phyloP scores from a whole-genome alignment of 768 basidiomycete species.

The Pleurotus tuber-regium region DNA sequence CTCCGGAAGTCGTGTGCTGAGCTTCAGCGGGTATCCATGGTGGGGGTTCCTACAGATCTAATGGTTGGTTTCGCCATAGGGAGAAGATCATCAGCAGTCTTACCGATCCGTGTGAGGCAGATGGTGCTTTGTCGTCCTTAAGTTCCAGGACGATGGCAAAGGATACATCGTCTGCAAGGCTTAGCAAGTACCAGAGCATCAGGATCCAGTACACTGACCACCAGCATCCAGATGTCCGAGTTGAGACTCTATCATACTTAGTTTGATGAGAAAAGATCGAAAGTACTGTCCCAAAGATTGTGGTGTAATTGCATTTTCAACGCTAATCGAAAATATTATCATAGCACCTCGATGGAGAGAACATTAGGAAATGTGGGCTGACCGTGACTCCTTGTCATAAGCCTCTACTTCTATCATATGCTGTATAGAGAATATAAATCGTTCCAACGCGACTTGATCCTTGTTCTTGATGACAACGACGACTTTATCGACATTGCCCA shows the following conservation, averaged over 20 bases:
- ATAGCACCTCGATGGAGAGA: background rate
- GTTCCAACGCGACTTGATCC: conserved; percentile 79
- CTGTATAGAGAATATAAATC: conserved; percentile 86
- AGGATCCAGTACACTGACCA: conserved; percentile 32
- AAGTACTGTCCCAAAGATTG: conserved; percentile 70
- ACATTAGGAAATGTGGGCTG: conserved; percentile 13
- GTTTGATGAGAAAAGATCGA: conserved; percentile 78
- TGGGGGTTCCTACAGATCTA: conserved; percentile 66
- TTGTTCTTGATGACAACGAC: conserved; percentile 83
- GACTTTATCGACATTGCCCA: conserved; percentile 74
- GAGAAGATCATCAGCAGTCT: conserved; percentile 1
- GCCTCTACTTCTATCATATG: conserved; percentile 73
- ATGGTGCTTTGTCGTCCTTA: conserved; percentile 59
- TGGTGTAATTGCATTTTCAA: conserved; percentile 67
- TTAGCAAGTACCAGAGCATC: too few relatives aligned
- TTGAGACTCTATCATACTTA: conserved; percentile 74
- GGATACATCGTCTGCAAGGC: conserved; percentile 61
- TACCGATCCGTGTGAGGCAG: conserved; percentile 47
- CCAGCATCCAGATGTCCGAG: conserved; percentile 57
- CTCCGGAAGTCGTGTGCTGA: conserved; percentile 66
- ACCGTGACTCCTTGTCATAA: conserved; percentile 73
- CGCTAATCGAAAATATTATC: conserved; percentile 36
- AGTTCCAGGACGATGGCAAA: conserved; percentile 86
- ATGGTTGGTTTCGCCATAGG: too few relatives aligned
- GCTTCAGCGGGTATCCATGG: conserved; percentile 78